Base-by-base conservation (phyloP, 2,329 filamentous ascomycete genomes). In the Xylaria sp. region DNA sequence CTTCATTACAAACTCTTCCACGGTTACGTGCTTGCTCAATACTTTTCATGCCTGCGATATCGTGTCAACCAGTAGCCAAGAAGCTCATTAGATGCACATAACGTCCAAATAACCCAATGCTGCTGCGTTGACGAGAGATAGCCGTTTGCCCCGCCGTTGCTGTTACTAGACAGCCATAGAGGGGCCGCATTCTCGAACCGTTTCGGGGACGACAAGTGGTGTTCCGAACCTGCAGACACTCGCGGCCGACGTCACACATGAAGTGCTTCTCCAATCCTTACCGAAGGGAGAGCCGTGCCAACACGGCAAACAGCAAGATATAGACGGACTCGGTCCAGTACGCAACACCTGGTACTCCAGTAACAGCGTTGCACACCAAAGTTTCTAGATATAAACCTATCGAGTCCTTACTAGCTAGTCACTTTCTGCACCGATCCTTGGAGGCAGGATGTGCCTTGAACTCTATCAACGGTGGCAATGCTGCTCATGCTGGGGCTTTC, bases 91-190 rank as follows among this genome's bases (percentile, higher is more conserved):
- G 37, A 69, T 62, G 61, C 63, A 53, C 59, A 69, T 29, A 71
- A 60, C 68, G 71, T 37, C 48, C 63, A 69, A 66, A 66, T 18
- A 64, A 42, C 54, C 68, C 65, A 55, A 77, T 74, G 74, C 68
- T 68, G 60, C 40, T 59, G 37, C 66, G 62, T 60, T 73, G 37
- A 74, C 27, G 29, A 58, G 23, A 8, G 8, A 61, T 57, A 55
- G 54, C n/a, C 42, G 29, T 66, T 40, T 44, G 57, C 65, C 65
- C 73, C 65, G 63, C 69, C 70, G 60, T 61, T 65, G 76, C 74
- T 79, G 78, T 78, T 79, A 78, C 66, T 78, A 79, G 78, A 78
- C 77, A 78, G 76, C 72, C 59, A 65, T 68, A 70, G 69, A 60
- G 47, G 18, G 53, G 42, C 21, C 32, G 44, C 57, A 44, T 47